Percentiles rank a stretch among this genome's conserved stretches.
phyloP scores from a whole-genome alignment of 176 grass and related monocot species.

The Ampelocalamus luodianensis region DNA sequence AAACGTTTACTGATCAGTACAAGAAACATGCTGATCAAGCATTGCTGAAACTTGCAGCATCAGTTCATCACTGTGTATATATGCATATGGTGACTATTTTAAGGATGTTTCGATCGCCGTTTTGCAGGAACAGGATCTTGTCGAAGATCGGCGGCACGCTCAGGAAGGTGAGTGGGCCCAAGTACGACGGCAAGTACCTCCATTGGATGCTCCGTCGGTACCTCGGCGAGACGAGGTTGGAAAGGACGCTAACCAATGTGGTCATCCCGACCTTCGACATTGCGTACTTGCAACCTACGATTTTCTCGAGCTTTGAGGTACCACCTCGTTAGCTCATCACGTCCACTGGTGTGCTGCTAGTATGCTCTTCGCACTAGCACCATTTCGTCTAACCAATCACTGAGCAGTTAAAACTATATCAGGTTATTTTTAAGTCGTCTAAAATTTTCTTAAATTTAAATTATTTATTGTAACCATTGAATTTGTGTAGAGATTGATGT shows the following conservation, averaged over 20 bases:
- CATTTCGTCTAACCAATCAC: background rate
- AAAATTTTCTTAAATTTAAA: too few species aligned
- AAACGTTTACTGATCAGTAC: background rate
- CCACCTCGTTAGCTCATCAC: background rate
- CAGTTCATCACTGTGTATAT: background rate
- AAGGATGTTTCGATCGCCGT: background rate
- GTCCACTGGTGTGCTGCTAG: background rate
- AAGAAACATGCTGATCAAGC: too few species aligned
- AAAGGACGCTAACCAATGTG: slow-evolving; percentile 53
- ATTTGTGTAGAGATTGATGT: too few species aligned
- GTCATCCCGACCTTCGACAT: slow-evolving; percentile 78
- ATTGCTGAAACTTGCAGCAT: background rate
- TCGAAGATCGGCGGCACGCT: slow-evolving; percentile 31
- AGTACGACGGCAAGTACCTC: slow-evolving; percentile 71
- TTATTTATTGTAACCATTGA: too few species aligned
- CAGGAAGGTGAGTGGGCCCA: slow-evolving; percentile 50
- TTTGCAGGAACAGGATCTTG: slow-evolving; percentile 43
- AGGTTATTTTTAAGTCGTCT: too few species aligned
- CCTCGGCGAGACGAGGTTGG: slow-evolving; percentile 52
- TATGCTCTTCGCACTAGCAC: background rate
- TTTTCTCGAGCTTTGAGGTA: slow-evolving; percentile 85
- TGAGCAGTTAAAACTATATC: background rate
- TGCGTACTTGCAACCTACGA: slow-evolving; percentile 52
- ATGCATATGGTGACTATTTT: background rate
- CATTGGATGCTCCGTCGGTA: slow-evolving; percentile 46